A percentile compares a stretch with the other conserved stretches of the same genome.
Conservation (phyloP, 1,139 yeast species). For the Pichia sp. region DNA sequence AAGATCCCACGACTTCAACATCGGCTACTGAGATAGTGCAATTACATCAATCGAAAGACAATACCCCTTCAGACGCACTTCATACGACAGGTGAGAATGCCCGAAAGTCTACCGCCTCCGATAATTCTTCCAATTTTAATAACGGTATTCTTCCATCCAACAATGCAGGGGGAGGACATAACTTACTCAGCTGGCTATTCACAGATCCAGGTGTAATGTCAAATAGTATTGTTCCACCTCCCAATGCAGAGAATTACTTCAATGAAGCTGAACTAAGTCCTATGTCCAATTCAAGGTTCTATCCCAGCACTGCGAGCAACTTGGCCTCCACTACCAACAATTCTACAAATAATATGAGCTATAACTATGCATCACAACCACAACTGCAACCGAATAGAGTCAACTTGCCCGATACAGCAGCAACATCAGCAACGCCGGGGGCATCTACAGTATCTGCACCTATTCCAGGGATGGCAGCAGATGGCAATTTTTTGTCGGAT, state of each 20-base stretch:
- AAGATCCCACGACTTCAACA: constrained; percentile 3
- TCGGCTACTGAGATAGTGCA: no score
- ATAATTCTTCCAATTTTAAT: no score
- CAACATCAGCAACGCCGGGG: not conserved
- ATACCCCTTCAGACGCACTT: no score
- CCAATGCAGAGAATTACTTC: constrained; percentile 3
- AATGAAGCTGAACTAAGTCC: no score
- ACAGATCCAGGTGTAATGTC: constrained; percentile 14
- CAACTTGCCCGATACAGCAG: not conserved
- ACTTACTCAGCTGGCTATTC: constrained; percentile 23
- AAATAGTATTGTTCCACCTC: constrained; percentile 1
- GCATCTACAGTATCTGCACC: not conserved
- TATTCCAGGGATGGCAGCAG: not conserved
- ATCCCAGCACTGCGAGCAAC: not conserved
- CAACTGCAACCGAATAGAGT: no score
- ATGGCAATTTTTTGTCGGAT: constrained; percentile 13
- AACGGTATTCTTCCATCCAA: no score
- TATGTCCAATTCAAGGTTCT: not conserved
- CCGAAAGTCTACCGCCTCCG: no score
- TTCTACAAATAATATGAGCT: no score
- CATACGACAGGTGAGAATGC: no score
- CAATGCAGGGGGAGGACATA: constrained; percentile 10
- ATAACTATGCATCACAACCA: no score
- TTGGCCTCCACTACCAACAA: no score
- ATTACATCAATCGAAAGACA: no score